Conservation (phyloP, 148 eudicot genomes). For the Fallopia convolvulus region DNA sequence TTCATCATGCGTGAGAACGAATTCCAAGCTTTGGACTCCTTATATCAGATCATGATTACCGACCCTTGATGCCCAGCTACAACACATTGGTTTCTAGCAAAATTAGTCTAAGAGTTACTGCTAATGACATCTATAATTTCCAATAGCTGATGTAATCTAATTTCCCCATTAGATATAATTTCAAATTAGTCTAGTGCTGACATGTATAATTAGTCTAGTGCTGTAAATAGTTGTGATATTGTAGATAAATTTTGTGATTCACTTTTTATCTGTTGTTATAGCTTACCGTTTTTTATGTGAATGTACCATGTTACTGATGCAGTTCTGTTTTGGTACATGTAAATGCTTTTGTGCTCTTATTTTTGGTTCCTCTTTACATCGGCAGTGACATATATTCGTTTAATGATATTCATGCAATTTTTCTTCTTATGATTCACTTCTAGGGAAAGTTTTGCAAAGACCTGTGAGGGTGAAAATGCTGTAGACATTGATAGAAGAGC, state of each 20-base stretch:
- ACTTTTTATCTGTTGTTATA: background rate
- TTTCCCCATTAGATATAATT: background rate
- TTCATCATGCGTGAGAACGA: background rate
- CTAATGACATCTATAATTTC: background rate
- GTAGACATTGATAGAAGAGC: conserved; percentile 45
- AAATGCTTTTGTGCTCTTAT: background rate
- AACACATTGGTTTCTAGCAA: background rate
- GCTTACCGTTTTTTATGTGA: background rate
- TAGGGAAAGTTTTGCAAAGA: conserved; percentile 53
- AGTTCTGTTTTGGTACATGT: background rate
- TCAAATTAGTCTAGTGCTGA: background rate
- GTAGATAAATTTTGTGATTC: background rate
- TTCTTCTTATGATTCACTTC: conserved; percentile 15
- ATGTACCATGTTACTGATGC: background rate
- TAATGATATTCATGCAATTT: background rate
- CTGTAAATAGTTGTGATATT: background rate
- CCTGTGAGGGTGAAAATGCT: conserved; percentile 22
- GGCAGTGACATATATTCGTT: background rate
- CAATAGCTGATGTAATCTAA: background rate
- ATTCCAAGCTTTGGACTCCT: too few species aligned
- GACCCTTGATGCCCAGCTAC: background rate
- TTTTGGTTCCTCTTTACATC: background rate
- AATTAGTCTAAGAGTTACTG: background rate
- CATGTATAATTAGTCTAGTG: background rate
- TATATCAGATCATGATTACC: too few species aligned